phyloP scores from a whole-genome alignment of 345 rosid genomes.

The Melastoma malabathricum region DNA sequence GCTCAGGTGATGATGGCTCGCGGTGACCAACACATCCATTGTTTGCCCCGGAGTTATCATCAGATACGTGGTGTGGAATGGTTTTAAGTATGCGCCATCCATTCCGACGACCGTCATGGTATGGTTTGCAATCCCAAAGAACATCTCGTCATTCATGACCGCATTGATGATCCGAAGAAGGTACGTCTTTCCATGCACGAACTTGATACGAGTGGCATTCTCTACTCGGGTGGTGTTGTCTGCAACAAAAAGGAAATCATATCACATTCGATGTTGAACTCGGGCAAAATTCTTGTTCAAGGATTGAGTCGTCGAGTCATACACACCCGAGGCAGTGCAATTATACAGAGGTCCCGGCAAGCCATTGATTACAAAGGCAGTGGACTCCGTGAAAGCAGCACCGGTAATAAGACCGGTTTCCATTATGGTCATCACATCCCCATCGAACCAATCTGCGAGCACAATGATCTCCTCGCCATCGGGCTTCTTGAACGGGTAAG shows the following conservation, averaged over 20 bases:
- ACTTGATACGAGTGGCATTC: constrained; percentile 3
- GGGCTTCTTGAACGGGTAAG: constrained; percentile 9
- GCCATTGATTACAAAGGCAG: constrained; percentile 28
- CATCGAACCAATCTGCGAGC: constrained; percentile 23
- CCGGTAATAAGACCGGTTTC: constrained; percentile 10
- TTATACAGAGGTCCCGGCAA: constrained; percentile 21
- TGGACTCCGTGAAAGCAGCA: constrained; percentile 5
- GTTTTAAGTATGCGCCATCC: constrained; percentile 22
- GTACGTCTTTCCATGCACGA: constrained; percentile 15
- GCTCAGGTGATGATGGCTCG: constrained; percentile 15
- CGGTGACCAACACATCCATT: constrained; percentile 27
- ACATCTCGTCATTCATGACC: constrained; percentile 19
- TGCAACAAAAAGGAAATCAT: constrained; percentile 1
- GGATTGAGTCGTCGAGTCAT: background rate
- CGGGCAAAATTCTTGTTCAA: too few relatives aligned
- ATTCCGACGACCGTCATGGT: constrained; percentile 16
- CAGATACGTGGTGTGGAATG: constrained; percentile 7
- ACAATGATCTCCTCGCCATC: constrained; percentile 9
- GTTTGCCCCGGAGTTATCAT: constrained; percentile 39
- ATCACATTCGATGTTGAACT: background rate
- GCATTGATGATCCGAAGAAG: constrained; percentile 18
- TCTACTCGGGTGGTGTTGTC: constrained; percentile 10
- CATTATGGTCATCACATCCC: constrained; percentile 15
- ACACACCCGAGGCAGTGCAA: constrained; percentile 9
- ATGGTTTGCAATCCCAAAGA: constrained; percentile 22